Evolutionary conservation across 768 basidiomycete genomes (phyloP), one percentile per base, ranked within the genome.

Genomic region (Rubroboletus satanas): DNA sequence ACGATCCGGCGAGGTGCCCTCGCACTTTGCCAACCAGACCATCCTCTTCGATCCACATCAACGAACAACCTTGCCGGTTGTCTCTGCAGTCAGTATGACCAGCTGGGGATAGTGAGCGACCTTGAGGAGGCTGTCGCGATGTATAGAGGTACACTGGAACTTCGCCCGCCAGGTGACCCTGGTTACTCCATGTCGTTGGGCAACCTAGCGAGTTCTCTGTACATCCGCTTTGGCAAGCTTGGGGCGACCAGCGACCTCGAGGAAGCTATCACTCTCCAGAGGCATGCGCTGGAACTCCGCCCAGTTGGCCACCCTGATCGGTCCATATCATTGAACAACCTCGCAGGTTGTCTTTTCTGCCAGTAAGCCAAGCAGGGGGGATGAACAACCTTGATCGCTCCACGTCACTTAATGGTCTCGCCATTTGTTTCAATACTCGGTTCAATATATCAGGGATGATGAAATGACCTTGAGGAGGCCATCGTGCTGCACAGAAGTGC

Each of bases 341-440:
- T 66, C 18, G 63, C 60, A 10, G 17, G 21, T 36, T 28, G 49
- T 18, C 62, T 67, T n/a, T 14, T 41, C 26, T 7, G 9, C 37
- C 42, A 26, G 36, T 51, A 53, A 53, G n/a, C 17, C 38, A 28
- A 32, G 7, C 29, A 14, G 45, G 52, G 33, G 38, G 26, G 15
- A 18, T 41, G 39, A 17, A 14, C 1, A 33, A 14, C 38, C 52
- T 53, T 15, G 45, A 61, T 36, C 66, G 56, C 29, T 12, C 50
- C 14, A 12, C 5, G 4, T 45, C 44, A 14, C 49, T 63, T n/a
- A 53, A 51, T 37, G 58, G 52, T 45, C 66, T 69, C 21, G 63
- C 63, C 14, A 28, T 10, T 31, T 38, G 57, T 28, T 63, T 67
- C 26, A 3, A 18, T 17, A 1, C 29, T 14, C 45, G 45, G 14